Conservation (phyloP, 352 stramenopile genomes). For the Peronosclerospora sorghi region DNA sequence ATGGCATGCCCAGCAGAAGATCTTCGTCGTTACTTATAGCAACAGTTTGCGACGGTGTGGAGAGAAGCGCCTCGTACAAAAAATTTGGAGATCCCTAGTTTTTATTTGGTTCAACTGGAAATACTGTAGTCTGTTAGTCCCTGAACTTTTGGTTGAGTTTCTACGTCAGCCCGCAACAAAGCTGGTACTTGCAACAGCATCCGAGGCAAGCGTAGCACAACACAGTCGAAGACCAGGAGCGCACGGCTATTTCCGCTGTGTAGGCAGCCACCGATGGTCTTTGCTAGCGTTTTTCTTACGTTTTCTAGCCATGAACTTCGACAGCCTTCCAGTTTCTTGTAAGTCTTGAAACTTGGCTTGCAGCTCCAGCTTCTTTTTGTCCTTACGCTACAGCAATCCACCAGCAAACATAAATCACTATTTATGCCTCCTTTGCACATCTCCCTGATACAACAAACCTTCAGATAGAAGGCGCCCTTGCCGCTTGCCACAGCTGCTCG, state of each 20-base stretch:
- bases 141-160: too few relatives aligned
- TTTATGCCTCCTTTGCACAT: too few relatives aligned
- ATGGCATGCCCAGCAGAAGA: too few relatives aligned
- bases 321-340: slow-evolving; percentile 77
- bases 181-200: background rate
- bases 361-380: slow-evolving; percentile 87
- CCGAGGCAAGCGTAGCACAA: background rate
- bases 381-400: slow-evolving; percentile 51
- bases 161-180: background rate
- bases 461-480: slow-evolving; percentile 88
- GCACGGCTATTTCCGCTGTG: slow-evolving; percentile 47
- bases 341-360: slow-evolving; percentile 87
- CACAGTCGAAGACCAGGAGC: background rate
- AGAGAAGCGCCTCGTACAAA: too few relatives aligned
- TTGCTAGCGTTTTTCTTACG: slow-evolving; percentile 90
- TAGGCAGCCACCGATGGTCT: slow-evolving; percentile 86
- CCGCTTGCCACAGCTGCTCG: slow-evolving; percentile 79
- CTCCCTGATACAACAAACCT: too few relatives aligned
- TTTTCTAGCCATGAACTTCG: slow-evolving; percentile 90
- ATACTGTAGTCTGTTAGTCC: too few relatives aligned
- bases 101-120: too few relatives aligned
- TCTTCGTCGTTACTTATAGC: too few relatives aligned
- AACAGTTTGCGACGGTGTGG: too few relatives aligned
- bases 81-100: too few relatives aligned
- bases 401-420: background rate